Percentiles rank a stretch among this genome's conserved stretches.
Conservation (phyloP, 345 rosid genomes). For the Acer campestre region DNA sequence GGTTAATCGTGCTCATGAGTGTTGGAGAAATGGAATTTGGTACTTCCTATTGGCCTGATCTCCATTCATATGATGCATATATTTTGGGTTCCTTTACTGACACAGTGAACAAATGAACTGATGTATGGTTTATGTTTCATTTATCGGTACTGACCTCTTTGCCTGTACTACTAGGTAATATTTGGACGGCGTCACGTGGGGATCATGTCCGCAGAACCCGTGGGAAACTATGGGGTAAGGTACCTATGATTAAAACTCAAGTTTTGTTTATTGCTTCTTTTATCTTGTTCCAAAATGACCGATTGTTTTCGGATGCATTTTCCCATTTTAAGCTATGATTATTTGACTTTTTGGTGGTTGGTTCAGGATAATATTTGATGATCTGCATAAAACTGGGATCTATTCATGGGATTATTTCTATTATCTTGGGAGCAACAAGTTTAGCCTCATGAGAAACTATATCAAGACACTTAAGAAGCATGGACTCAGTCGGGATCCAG, state of each 20-base stretch:
- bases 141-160: background rate
- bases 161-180: conserved; percentile 67
- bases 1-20: background rate
- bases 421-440: conserved; percentile 83
- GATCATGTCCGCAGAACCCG: conserved; percentile 90
- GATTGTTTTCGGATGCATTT: conserved; percentile 1
- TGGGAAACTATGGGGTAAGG: conserved; percentile 98
- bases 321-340: background rate
- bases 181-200: conserved; percentile 88
- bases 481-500: conserved; percentile 86
- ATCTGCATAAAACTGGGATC: conserved; percentile 94
- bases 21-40: background rate
- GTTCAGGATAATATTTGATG: conserved; percentile 83
- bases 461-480: conserved; percentile 76
- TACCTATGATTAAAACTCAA: conserved; percentile 29
- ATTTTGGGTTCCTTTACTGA: background rate
- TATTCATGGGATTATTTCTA: conserved; percentile 88
- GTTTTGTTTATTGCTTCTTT: background rate
- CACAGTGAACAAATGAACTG: background rate
- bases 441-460: conserved; percentile 74
- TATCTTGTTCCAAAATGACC: background rate
- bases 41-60: background rate
- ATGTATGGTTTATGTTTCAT: background rate
- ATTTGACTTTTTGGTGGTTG: conserved; percentile 13
- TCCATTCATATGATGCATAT: background rate